Evolutionary conservation across 768 basidiomycete species (phyloP).

Genomic region (Suillus clintonianus): DNA sequence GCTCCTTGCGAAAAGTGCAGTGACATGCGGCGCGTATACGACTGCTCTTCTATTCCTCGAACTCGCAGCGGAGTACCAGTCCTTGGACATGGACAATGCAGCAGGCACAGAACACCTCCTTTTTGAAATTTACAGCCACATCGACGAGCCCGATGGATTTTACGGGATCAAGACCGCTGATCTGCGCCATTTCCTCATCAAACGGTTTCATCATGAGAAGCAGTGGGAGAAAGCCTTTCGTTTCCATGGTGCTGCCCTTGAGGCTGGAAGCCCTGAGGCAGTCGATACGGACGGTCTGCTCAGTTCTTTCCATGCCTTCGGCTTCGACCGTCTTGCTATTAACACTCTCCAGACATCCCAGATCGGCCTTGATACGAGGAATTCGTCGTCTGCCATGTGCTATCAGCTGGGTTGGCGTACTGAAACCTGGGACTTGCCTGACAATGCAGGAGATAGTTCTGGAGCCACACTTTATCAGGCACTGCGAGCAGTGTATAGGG

Average conservation of each 20-base stretch:
- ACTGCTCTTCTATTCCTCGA: conserved; percentile 91
- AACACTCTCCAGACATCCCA: conserved; percentile 53
- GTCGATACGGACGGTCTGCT: conserved; percentile 65
- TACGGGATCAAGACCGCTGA: conserved; percentile 87
- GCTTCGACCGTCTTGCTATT: conserved; percentile 88
- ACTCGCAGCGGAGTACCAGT: conserved; percentile 58
- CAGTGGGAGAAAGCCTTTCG: conserved; percentile 92
- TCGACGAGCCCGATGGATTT: conserved; percentile 98
- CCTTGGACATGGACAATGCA: conserved; percentile 27
- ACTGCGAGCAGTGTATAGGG: conserved; percentile 80
- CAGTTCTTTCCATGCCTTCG: conserved; percentile 83
- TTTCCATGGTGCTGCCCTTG: conserved; percentile 84
- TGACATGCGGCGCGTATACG: conserved; percentile 80
- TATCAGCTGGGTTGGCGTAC: conserved; percentile 94
- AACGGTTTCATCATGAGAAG: conserved; percentile 88
- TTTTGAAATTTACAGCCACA: conserved; percentile 91
- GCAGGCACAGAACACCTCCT: conserved; percentile 64
- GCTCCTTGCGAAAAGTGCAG: conserved; percentile 71
- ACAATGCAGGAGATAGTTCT: conserved; percentile 46
- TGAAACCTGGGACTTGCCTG: conserved; percentile 92
- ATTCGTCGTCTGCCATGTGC: conserved; percentile 48
- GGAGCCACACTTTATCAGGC: conserved; percentile 74
- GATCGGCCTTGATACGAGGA: conserved; percentile 29
- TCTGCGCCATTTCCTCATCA: conserved; percentile 77
- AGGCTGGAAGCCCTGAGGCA: conserved; percentile 50